A percentile compares a stretch with the other conserved stretches of the same genome.
These are phyloP conservation scores for Russula vinacea DNA, from an alignment of 768 basidiomycete species.

Conservation along the genomic window DNA sequence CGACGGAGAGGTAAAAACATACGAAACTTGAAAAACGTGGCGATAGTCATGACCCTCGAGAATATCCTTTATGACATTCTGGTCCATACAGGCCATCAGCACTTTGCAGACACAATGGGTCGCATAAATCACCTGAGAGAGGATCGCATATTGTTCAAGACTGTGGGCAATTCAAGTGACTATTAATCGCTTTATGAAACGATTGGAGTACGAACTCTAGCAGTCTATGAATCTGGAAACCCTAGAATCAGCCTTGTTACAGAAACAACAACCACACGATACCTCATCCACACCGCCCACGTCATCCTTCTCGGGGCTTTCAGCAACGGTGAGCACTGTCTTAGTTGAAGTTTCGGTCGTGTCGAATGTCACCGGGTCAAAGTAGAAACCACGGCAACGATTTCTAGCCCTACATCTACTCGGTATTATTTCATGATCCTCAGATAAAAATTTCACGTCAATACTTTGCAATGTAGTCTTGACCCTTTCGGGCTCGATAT, in stretches of 20 bases:
- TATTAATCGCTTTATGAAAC: neutral
- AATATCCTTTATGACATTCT: constrained; percentile 21
- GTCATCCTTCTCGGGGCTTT: neutral
- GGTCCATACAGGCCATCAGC: neutral
- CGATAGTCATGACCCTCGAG: constrained; percentile 23
- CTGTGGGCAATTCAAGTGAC: neutral
- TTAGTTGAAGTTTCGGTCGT: neutral
- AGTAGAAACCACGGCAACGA: neutral
- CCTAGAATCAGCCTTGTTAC: neutral
- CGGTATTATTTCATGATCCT: neutral
- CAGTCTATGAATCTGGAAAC: constrained; percentile 11
- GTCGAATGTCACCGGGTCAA: constrained; percentile 14
- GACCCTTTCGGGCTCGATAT: constrained; percentile 12
- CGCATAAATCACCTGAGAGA: constrained; percentile 13
- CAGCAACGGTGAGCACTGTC: neutral
- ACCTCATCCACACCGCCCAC: constrained; percentile 20
- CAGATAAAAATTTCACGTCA: neutral
- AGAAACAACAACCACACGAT: neutral
- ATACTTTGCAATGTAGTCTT: constrained; percentile 14
- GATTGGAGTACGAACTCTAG: constrained; percentile 14
- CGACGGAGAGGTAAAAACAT: neutral
- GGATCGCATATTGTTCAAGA: constrained; percentile 24
- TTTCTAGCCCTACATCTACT: constrained; percentile 21
- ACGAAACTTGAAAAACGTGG: constrained; percentile 28
- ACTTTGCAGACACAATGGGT: neutral